Percentiles rank a stretch among this genome's conserved stretches.
Conservation (phyloP, 2,329 filamentous ascomycete genomes). For the Colletotrichum melonis region DNA sequence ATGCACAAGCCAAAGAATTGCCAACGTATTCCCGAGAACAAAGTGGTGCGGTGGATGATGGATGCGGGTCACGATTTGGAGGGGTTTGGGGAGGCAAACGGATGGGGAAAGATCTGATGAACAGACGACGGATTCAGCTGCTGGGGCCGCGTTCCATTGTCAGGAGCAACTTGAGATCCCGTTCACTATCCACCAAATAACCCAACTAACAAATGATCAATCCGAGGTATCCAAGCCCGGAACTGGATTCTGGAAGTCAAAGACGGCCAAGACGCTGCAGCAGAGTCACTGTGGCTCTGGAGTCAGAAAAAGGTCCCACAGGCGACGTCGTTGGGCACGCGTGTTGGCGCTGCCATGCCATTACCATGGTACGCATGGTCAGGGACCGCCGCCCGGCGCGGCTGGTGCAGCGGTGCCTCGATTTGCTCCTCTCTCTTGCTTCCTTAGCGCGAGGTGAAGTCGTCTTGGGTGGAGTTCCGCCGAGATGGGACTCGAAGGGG, state of each 20-base stretch:
- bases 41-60: not conserved
- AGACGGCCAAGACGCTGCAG: not conserved
- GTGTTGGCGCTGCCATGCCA: conserved; percentile 27
- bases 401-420: conserved; percentile 24
- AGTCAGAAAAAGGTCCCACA: conserved; percentile 18
- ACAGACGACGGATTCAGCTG: conserved; percentile 14
- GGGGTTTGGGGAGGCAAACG: conserved; percentile 14
- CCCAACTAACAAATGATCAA: not conserved
- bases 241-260: not conserved
- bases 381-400: conserved; percentile 19
- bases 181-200: not conserved
- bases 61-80: conserved; percentile 18
- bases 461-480: conserved; percentile 27
- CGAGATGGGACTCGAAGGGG: conserved; percentile 27
- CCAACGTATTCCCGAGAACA: conserved; percentile 14
- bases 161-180: not conserved
- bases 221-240: not conserved
- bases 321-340: conserved; percentile 31
- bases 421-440: conserved; percentile 24
- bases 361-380: not conserved
- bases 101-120: conserved; percentile 33
- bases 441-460: conserved; percentile 18
- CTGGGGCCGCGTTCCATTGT: conserved; percentile 5
- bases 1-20: conserved; percentile 8
- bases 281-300: not conserved